Base-by-base conservation (phyloP, 164 flowering plant genomes). In the Stephania cephalantha region DNA sequence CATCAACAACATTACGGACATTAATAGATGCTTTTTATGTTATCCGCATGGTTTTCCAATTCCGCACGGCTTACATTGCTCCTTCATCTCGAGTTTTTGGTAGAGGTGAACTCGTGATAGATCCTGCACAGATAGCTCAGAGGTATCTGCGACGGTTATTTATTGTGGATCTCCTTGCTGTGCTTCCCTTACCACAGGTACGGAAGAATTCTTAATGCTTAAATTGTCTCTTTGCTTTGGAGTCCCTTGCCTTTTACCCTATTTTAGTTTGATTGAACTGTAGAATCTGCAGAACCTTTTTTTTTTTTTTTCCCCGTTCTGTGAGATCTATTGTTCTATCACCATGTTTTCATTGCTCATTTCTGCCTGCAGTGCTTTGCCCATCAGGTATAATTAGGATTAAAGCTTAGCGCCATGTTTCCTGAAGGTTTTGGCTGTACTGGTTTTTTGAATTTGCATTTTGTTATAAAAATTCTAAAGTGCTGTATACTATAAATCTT, bases 41-140 rank as follows among this genome's bases (percentile, higher is more conserved):
- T 45, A 73, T 92, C 77, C 97, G 81, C 87, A 94, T 96, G 91
- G 86, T 83, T 81, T 90, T 96, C 58, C 97, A 92, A 75, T 96
- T 94, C 75, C 91, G 97, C 29, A 96, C 98, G 30, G 99, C 97
- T 73, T 96, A 86, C 78, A 92, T 96, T 85, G 99, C 99, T 45
- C 99, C 98, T 65, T 90, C 97, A 67, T 96, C 99, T 79, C 90
- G 98, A 75, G 99, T 94, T 61, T 96, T 96, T 84, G 99, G 99
- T 66, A 87, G 98, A 67, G 99, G 99, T 78, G 99, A 91, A 86
- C 99, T 96, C 80, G 98, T 94, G 53, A 89, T 92, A 73, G 94
- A 94, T 84, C 88, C 95, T 79, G 86, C 86, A 80, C 83, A 89
- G 78, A 96, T 96, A 74, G 99, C 99, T 10, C 90, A 85, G 80